Evolutionary conservation across 1,284 basidiomycete genomes (phyloP), one percentile per base, ranked within the genome.

Genomic region (Coniophora puteana): DNA sequence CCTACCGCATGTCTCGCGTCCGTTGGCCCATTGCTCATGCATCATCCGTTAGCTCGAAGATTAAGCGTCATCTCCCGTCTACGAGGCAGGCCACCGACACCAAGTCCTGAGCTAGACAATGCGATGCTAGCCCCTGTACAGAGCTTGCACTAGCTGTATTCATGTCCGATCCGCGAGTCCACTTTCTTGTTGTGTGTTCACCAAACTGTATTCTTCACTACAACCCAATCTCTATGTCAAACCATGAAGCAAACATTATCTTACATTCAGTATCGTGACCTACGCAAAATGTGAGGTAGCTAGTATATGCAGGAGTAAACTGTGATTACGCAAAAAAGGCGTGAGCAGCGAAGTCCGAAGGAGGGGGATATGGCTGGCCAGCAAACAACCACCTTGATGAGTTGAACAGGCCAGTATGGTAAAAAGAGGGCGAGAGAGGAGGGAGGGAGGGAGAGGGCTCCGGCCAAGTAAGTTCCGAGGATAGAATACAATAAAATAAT

Each of bases 61-160:
- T 65, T 84, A 49, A 67, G 71, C 40, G 71, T 83, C 31, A 73
- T 84, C 50, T 71, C 69, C 41, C 69, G 72, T 33, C 60, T 84
- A 25, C 66, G 75, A 45, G 70, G 73, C 46, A 69, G 70, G 53
- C 56, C 64, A 25, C 69, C 70, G 39, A 70, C 69, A 37, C 74
- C 74, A 8, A 70, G 70, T 43, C 61, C 58, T 11, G 58, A 59
- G 35, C 17, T 35, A 21, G 45, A 25, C 32, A 51, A 54, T 13
- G 35, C 47, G 22, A 12, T 36, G 21, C 18, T 28, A 23, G 24
- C 24, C 18, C 12, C 27, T 25, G 11, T 34, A 27, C 26, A n/a
- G n/a, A n/a, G n/a, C n/a, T n/a, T n/a, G n/a, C n/a, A n/a, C n/a
- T n/a, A n/a, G n/a, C n/a, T n/a, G n/a, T n/a, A n/a, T n/a, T n/a